Evolutionary conservation across 2,329 filamentous ascomycete species (phyloP).

Genomic region (Microdochium trichocladiopsis): DNA sequence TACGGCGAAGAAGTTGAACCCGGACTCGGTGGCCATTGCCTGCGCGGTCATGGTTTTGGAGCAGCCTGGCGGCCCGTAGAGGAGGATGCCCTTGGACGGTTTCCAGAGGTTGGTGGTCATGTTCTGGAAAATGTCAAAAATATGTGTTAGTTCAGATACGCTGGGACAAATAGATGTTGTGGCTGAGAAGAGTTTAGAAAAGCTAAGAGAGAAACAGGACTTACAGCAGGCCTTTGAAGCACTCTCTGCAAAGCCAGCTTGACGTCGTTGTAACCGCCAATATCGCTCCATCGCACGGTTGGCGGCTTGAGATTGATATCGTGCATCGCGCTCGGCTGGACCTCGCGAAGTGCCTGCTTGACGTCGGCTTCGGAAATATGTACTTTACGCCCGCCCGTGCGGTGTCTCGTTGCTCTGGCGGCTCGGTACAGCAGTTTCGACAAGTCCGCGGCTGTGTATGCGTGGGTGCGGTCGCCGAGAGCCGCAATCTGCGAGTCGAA

Average conservation of each 20-base stretch:
- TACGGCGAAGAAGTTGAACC: constrained; percentile 89
- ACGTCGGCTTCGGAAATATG: constrained; percentile 25
- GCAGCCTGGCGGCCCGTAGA: constrained; percentile 91
- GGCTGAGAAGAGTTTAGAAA: background rate
- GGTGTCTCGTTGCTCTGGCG: constrained; percentile 14
- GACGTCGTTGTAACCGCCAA: constrained; percentile 75
- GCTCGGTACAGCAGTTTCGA: constrained; percentile 54
- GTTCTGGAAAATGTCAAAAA: constrained; percentile 12
- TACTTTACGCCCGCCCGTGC: constrained; percentile 3
- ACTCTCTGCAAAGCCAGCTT: constrained; percentile 54
- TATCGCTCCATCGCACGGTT: constrained; percentile 78
- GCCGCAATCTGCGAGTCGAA: constrained; percentile 46
- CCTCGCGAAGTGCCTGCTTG: constrained; percentile 55
- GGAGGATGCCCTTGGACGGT: constrained; percentile 73
- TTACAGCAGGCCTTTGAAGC: constrained; percentile 27
- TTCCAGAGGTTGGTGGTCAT: constrained; percentile 30
- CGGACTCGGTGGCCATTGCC: constrained; percentile 82
- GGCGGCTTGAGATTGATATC: constrained; percentile 86
- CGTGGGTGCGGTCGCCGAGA: constrained; percentile 73
- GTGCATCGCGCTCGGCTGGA: constrained; percentile 80
- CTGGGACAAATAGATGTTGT: background rate
- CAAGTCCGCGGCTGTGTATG: constrained; percentile 77
- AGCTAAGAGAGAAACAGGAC: constrained; percentile 1
- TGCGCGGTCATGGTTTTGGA: constrained; percentile 92
- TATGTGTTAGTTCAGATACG: background rate